A percentile compares a stretch with the other conserved stretches of the same genome.
Conservation (phyloP, 768 basidiomycete genomes). For the Mycena rebaudengoi region DNA sequence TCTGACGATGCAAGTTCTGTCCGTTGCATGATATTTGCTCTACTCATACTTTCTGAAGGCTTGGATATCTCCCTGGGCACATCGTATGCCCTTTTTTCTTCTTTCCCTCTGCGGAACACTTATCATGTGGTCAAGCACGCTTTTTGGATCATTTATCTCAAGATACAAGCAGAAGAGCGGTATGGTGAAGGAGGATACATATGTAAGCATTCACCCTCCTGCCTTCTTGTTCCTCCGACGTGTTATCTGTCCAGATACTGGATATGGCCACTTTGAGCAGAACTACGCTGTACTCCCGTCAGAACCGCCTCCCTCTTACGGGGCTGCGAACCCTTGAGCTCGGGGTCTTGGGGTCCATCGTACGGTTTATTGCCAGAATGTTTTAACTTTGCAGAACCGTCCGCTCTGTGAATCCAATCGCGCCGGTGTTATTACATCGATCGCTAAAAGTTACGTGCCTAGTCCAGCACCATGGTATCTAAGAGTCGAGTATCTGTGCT, state of each 20-base stretch:
- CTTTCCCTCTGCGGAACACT: background rate
- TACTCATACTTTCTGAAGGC: conserved; percentile 37
- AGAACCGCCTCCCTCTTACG: conserved; percentile 19
- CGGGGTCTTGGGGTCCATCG: no score
- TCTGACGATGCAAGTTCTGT: conserved; percentile 62
- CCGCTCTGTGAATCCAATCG: no score
- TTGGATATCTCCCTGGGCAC: conserved; percentile 65
- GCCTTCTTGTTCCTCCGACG: background rate
- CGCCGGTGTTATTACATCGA: no score
- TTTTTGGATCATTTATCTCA: conserved; percentile 71
- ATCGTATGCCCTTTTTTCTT: conserved; percentile 43
- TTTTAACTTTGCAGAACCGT: no score
- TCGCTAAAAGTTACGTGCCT: no score
- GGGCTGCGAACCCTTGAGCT: no score
- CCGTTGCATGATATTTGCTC: background rate
- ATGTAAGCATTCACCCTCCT: conserved; percentile 46
- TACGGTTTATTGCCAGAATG: no score
- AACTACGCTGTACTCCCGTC: background rate
- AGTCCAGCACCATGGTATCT: no score
- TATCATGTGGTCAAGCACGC: conserved; percentile 50
- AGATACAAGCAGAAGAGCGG: conserved; percentile 65
- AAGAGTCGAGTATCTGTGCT: no score
- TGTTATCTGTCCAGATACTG: conserved; percentile 5
- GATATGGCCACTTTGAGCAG: conserved; percentile 22
- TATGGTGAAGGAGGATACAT: conserved; percentile 64